Evolutionary conservation across 805 yeast species (phyloP).

Genomic region (Yarrowia keelungensis): DNA sequence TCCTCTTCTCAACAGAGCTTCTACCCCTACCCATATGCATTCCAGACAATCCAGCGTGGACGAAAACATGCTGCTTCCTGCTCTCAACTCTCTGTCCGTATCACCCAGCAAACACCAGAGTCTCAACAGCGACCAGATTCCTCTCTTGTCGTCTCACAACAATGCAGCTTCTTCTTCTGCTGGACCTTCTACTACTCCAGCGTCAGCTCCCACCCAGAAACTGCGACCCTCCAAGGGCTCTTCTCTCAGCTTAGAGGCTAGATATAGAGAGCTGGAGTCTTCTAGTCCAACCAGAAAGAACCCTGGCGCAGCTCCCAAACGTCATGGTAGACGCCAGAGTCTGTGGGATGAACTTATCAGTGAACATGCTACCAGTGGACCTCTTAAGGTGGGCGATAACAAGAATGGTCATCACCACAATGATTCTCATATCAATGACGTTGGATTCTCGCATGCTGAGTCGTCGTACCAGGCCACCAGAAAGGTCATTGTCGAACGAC

Average conservation of each 20-base stretch:
- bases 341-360: slow-evolving; percentile 41
- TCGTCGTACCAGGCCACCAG: slow-evolving; percentile 48
- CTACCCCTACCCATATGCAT: neutral
- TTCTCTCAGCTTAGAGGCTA: slow-evolving; percentile 17
- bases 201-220: neutral
- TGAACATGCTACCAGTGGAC: slow-evolving; percentile 30
- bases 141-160: neutral
- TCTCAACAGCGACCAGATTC: neutral
- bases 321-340: slow-evolving; percentile 38
- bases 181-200: slow-evolving; percentile 3
- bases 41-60: slow-evolving; percentile 12
- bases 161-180: neutral
- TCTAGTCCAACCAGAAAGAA: slow-evolving; percentile 1
- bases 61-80: slow-evolving; percentile 24
- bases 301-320: neutral
- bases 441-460: slow-evolving; percentile 45
- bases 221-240: slow-evolving; percentile 6
- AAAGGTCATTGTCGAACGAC: slow-evolving; percentile 64
- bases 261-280: slow-evolving; percentile 13
- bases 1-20: slow-evolving; percentile 44
- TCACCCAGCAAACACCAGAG: slow-evolving; percentile 7
- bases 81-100: slow-evolving; percentile 25
- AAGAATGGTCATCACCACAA: neutral
- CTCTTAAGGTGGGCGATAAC: neutral
- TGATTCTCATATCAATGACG: slow-evolving; percentile 41